Percentiles rank a stretch among this genome's conserved stretches.
Evolutionary conservation across 2,329 filamentous ascomycete genomes (phyloP).

Genomic region (Drechslerella dactyloides): DNA sequence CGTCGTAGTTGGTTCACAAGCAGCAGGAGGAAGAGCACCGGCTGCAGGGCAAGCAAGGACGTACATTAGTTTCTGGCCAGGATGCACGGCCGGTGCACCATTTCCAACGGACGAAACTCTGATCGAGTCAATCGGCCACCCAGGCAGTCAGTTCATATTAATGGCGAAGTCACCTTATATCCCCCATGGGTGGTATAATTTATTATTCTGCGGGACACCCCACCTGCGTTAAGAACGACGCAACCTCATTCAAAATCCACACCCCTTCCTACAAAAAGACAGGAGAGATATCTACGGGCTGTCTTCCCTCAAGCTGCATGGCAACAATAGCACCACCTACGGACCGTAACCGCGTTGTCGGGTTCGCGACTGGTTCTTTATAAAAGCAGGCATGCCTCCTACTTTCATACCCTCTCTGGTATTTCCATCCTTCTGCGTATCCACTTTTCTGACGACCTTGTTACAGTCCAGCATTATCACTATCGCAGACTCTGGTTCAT

Average conservation of each 20-base stretch:
- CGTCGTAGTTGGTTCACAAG: constrained; percentile 47
- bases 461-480: constrained; percentile 6
- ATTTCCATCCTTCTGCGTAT: constrained; percentile 36
- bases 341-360: constrained; percentile 51
- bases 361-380: constrained; percentile 49
- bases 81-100: constrained; percentile 44
- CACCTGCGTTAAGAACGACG: constrained; percentile 50
- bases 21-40: constrained; percentile 36
- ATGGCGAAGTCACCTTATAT: constrained; percentile 51
- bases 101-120: constrained; percentile 41
- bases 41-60: constrained; percentile 37
- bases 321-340: constrained; percentile 51
- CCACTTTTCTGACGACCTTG: constrained; percentile 33
- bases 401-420: constrained; percentile 19
- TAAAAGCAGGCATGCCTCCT: constrained; percentile 47
- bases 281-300: constrained; percentile 51
- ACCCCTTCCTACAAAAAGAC: constrained; percentile 48
- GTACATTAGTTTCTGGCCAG: constrained; percentile 29
- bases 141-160: constrained; percentile 43
- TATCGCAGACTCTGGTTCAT: constrained; percentile 12
- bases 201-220: constrained; percentile 49
- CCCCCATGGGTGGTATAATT: constrained; percentile 49
- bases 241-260: constrained; percentile 44
- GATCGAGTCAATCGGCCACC: constrained; percentile 30
- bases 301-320: constrained; percentile 37